These are phyloP conservation scores for Debaryomyces coudertii DNA, from an alignment of 1,139 yeast species.

Conservation along the genomic window DNA sequence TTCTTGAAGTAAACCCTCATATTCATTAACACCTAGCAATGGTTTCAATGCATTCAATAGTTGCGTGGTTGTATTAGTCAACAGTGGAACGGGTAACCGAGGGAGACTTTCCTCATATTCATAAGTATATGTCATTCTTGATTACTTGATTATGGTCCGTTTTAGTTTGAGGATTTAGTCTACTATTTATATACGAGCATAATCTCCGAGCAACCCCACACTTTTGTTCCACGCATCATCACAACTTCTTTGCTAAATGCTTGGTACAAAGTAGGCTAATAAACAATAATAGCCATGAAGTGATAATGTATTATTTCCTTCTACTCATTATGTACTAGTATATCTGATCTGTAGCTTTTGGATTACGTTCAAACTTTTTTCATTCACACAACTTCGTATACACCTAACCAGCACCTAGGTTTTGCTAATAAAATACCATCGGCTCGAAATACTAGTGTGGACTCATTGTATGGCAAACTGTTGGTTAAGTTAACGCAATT, in stretches of 20 bases:
- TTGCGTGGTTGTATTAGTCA: constrained; percentile 49
- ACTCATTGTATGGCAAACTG: too few species aligned
- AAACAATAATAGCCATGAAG: neutral
- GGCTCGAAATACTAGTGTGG: too few species aligned
- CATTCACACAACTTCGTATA: too few species aligned
- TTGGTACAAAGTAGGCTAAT: neutral
- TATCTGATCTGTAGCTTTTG: too few species aligned
- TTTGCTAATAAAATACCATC: too few species aligned
- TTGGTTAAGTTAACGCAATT: neutral
- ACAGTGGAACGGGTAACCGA: constrained; percentile 56
- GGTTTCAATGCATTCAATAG: constrained; percentile 55
- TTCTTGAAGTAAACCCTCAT: constrained; percentile 38
- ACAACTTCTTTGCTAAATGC: neutral
- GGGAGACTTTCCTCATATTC: constrained; percentile 38
- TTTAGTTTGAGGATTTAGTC: neutral
- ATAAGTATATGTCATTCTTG: constrained; percentile 19
- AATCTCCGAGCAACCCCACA: constrained; percentile 7
- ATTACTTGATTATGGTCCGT: neutral
- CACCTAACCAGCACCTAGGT: too few species aligned
- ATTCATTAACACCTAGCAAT: constrained; percentile 47
- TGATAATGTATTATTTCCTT: too few species aligned
- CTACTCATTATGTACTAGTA: too few species aligned
- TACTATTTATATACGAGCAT: constrained; percentile 1
- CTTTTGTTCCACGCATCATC: constrained; percentile 1
- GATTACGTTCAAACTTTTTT: too few species aligned